A percentile compares a stretch with the other conserved stretches of the same genome.
Evolutionary conservation across 2,329 filamentous ascomycete genomes (phyloP).

Genomic region (Ampelomyces quisqualis): DNA sequence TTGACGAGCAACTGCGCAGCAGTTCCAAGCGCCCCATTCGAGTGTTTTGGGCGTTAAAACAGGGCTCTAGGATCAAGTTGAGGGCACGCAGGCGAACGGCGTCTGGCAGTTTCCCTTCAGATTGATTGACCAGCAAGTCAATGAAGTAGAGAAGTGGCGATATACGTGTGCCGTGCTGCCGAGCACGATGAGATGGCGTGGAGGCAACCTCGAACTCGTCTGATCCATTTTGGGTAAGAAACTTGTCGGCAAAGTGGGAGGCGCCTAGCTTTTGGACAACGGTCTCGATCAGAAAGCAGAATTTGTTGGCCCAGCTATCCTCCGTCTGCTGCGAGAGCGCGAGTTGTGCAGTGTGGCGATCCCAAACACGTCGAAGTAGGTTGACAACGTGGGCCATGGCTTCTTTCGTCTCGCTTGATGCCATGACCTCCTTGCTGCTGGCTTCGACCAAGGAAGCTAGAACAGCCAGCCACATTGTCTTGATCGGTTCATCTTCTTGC

Average conservation of each 20-base stretch:
- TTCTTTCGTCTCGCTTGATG: constrained; percentile 77
- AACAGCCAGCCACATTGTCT: constrained; percentile 63
- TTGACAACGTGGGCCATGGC: constrained; percentile 73
- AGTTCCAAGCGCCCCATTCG: constrained; percentile 43
- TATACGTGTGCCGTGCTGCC: constrained; percentile 52
- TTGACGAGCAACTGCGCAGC: constrained; percentile 38
- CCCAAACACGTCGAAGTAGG: constrained; percentile 70
- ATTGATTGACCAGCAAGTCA: constrained; percentile 56
- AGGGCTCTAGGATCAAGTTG: constrained; percentile 57
- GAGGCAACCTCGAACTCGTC: constrained; percentile 63
- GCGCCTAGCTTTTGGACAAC: constrained; percentile 54
- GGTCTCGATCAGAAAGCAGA: constrained; percentile 54
- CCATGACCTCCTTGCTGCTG: constrained; percentile 83
- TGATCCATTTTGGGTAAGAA: constrained; percentile 54
- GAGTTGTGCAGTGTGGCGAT: constrained; percentile 48
- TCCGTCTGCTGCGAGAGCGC: constrained; percentile 38
- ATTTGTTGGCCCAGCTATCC: constrained; percentile 51
- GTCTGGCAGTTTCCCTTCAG: constrained; percentile 40
- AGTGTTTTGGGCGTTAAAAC: constrained; percentile 50
- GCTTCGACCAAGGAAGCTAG: constrained; percentile 65
- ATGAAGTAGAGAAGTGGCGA: constrained; percentile 68
- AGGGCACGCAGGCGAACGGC: constrained; percentile 45
- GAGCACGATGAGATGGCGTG: constrained; percentile 64
- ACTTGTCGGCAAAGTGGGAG: constrained; percentile 53
- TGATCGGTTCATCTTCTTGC: constrained; percentile 51